Base-by-base conservation (phyloP, 148 eudicot species). In the Limonium bicolor region DNA sequence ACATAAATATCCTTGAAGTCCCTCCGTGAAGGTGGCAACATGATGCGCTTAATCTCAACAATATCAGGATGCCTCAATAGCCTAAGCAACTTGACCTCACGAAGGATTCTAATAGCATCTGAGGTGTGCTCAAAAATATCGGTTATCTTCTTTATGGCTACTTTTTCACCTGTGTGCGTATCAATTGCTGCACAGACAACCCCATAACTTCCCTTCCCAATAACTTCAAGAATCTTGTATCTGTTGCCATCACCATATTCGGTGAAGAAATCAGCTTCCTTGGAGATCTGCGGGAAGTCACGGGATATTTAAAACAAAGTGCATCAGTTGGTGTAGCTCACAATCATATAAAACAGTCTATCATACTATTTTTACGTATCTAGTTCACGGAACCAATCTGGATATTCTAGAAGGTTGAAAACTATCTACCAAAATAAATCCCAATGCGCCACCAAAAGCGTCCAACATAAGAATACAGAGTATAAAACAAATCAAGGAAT, bases 181-280 rank as follows among this genome's bases (percentile, higher is more conserved):
- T 86, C 95, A 31, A 78, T 66, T 48, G 95, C 95, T 20, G 95
- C 78, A 50, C 92, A 81, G 41, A 86, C 95, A 63, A 78, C 83
- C 59, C 93, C 95, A 68, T 86, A 86, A 59, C 92, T 80, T 48
- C 95, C 95, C 62, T 74, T 77, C 27, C 95, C 92, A 17, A 86
- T 68, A 41, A 77, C 65, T 63, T 80, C 92, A 46, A 86, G 67
- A 68, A 77, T 74, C 70, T 80, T 77, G 64, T 86, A 86, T 48
- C 92, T 55, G 37, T 65, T 77, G 24, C 78, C 74, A 51, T 77
- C 95, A 58, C 80, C 95, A 61, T 80, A 77, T 30, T 74, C 95
- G 4, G 92, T 77, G 64, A 86, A 86, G 56, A 80, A 77, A 3
- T 80, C 95, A 3, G 69, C 25, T 42, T 74, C 83, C 49, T 77